Evolutionary conservation across 805 yeast species (phyloP).

Genomic region (Cyberlindnera petersonii): DNA sequence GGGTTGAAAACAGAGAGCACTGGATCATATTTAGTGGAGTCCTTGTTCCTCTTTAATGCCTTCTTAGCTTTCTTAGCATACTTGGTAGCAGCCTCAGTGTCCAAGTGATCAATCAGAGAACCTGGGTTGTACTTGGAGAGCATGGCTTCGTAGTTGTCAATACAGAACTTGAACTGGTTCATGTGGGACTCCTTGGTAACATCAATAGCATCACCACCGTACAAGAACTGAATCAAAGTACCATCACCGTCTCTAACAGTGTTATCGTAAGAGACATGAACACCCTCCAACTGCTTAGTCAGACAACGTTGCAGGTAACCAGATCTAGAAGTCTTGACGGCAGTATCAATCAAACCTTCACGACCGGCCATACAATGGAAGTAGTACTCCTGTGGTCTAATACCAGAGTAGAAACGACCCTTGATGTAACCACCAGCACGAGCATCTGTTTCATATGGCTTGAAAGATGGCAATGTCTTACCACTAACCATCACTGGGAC

Average conservation of each 20-base stretch:
- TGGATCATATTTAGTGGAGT: slow-evolving; percentile 79
- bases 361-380: slow-evolving; percentile 99
- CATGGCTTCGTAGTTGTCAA: slow-evolving; percentile 84
- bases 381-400: slow-evolving; percentile 96
- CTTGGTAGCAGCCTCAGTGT: slow-evolving; percentile 74
- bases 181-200: slow-evolving; percentile 92
- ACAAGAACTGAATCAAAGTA: slow-evolving; percentile 85
- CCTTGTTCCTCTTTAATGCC: slow-evolving; percentile 57
- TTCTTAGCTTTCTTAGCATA: slow-evolving; percentile 84
- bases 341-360: slow-evolving; percentile 99
- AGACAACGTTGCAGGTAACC: slow-evolving; percentile 98
- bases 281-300: slow-evolving; percentile 97
- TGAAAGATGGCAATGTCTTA: slow-evolving; percentile 93
- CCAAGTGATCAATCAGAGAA: slow-evolving; percentile 64
- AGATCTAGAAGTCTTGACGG: slow-evolving; percentile 96
- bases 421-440: slow-evolving; percentile 98
- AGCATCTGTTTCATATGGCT: slow-evolving; percentile 94
- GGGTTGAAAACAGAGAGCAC: slow-evolving; percentile 84
- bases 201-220: slow-evolving; percentile 97
- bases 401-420: slow-evolving; percentile 96
- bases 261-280: slow-evolving; percentile 89
- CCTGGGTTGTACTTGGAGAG: slow-evolving; percentile 84
- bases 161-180: slow-evolving; percentile 90
- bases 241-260: slow-evolving; percentile 96
- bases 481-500: slow-evolving; percentile 99